These are phyloP conservation scores for Agaricus subrufescens DNA, from an alignment of 768 basidiomycete genomes.

Conservation along the genomic window DNA sequence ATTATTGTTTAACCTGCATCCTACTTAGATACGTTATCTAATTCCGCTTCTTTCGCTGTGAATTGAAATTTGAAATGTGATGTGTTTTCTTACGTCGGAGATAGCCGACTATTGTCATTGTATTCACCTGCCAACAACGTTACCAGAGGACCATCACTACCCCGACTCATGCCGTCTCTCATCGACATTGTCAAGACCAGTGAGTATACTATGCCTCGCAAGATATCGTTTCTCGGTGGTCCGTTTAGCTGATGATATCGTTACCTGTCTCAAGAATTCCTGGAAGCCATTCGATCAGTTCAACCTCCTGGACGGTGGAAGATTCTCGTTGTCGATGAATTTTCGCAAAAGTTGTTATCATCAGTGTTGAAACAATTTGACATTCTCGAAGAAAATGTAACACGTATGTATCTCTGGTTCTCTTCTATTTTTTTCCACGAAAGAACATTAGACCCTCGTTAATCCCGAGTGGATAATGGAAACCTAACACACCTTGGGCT, in stretches of 20 bases:
- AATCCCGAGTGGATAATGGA: too few relatives aligned
- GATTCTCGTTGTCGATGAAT: constrained; percentile 93
- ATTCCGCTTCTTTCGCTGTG: too few relatives aligned
- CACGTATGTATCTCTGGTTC: constrained; percentile 53
- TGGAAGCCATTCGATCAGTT: constrained; percentile 83
- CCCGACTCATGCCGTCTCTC: constrained; percentile 32
- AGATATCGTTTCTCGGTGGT: not conserved
- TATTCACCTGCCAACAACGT: not conserved
- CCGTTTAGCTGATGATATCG: not conserved
- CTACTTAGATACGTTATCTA: too few relatives aligned
- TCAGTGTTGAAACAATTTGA: constrained; percentile 91
- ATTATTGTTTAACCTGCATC: not conserved
- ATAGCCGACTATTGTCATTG: constrained; percentile 1
- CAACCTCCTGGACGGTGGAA: constrained; percentile 91
- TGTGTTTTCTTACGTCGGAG: not conserved
- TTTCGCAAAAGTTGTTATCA: constrained; percentile 78
- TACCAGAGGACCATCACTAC: not conserved
- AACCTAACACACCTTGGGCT: too few relatives aligned
- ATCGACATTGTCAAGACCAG: constrained; percentile 40
- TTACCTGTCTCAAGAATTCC: constrained; percentile 60
- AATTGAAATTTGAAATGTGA: not conserved
- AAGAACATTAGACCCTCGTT: too few relatives aligned
- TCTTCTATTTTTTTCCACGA: not conserved
- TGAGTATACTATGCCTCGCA: constrained; percentile 18
- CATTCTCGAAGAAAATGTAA: constrained; percentile 93